These are phyloP conservation scores for Hanseniaspora pseudoguilliermondii DNA, from an alignment of 805 yeast genomes.

Conservation along the genomic window DNA sequence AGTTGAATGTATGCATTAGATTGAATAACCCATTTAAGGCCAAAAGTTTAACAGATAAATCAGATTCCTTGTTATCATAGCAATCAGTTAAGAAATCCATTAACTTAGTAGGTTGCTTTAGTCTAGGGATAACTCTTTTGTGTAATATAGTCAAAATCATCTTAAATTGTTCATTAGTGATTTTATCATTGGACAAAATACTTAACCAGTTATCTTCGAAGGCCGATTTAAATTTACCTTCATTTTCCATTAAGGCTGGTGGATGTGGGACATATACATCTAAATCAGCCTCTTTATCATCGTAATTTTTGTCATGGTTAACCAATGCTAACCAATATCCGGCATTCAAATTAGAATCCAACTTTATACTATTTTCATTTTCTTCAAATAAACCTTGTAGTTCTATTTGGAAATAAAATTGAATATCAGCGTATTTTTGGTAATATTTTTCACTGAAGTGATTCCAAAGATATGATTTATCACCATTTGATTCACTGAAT, in stretches of 20 bases:
- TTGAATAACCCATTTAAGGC: conserved; percentile 81
- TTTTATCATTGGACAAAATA: conserved; percentile 38
- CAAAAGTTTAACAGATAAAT: conserved; percentile 44
- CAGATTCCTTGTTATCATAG: conserved; percentile 34
- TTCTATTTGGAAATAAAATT: conserved; percentile 55
- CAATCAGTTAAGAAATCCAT: conserved; percentile 93
- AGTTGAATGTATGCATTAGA: conserved; percentile 64
- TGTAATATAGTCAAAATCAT: conserved; percentile 58
- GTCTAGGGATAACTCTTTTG: conserved; percentile 69
- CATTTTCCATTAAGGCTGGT: conserved; percentile 34
- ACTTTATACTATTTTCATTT: conserved; percentile 16
- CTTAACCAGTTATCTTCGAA: conserved; percentile 61
- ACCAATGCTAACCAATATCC: conserved; percentile 28
- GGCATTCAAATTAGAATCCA: conserved; percentile 20
- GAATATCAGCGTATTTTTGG: conserved; percentile 57
- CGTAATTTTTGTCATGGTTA: conserved; percentile 28
- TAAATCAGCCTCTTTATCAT: conserved; percentile 27
- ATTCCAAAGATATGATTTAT: conserved; percentile 35
- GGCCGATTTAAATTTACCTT: conserved; percentile 41
- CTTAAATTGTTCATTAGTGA: conserved; percentile 49
- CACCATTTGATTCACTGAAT: conserved; percentile 29
- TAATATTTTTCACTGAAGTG: conserved; percentile 50
- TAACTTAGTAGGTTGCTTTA: conserved; percentile 63
- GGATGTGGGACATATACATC: conserved; percentile 33
- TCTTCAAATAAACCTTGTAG: conserved; percentile 24